Evolutionary conservation across 805 yeast species (phyloP).

Genomic region (Zygosaccharomyces siamensis): DNA sequence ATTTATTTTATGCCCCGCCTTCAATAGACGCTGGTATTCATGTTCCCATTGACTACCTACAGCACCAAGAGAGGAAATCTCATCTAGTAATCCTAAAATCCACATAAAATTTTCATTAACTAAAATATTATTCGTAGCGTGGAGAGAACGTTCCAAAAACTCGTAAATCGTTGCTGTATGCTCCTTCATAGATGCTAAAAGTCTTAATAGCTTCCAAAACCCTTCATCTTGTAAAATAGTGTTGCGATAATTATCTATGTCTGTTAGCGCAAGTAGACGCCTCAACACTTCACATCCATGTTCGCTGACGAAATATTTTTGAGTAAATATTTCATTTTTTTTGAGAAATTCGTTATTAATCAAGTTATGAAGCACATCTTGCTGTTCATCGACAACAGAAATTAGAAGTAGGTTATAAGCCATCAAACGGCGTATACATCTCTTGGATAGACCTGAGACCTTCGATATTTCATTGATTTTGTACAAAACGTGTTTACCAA

Average conservation of each 20-base stretch:
- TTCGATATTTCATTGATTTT: slow-evolving; percentile 17
- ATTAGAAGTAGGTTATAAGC: slow-evolving; percentile 38
- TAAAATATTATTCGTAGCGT: slow-evolving; percentile 34
- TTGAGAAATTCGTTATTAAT: slow-evolving; percentile 30
- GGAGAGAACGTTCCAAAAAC: slow-evolving; percentile 43
- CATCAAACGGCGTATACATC: slow-evolving; percentile 30
- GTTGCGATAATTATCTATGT: slow-evolving; percentile 22
- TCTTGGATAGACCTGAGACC: slow-evolving; percentile 21
- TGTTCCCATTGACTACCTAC: slow-evolving; percentile 74
- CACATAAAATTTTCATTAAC: slow-evolving; percentile 54
- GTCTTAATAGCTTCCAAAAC: slow-evolving; percentile 53
- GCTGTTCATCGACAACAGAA: slow-evolving; percentile 25
- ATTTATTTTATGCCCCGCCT: slow-evolving; percentile 42
- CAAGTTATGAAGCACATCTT: slow-evolving; percentile 18
- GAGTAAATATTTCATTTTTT: slow-evolving; percentile 33
- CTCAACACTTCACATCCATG: slow-evolving; percentile 45
- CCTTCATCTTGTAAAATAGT: slow-evolving; percentile 46
- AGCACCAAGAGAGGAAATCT: slow-evolving; percentile 76
- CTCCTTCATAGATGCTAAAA: slow-evolving; percentile 42
- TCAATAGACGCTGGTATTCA: slow-evolving; percentile 44
- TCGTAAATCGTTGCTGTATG: slow-evolving; percentile 43
- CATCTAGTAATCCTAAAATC: slow-evolving; percentile 68
- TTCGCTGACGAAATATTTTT: slow-evolving; percentile 36
- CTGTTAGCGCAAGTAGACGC: slow-evolving; percentile 36
- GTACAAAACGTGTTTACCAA: slow-evolving; percentile 21